Base-by-base conservation (phyloP, 108 stramenopile species). In the Licmophora abbreviata region DNA sequence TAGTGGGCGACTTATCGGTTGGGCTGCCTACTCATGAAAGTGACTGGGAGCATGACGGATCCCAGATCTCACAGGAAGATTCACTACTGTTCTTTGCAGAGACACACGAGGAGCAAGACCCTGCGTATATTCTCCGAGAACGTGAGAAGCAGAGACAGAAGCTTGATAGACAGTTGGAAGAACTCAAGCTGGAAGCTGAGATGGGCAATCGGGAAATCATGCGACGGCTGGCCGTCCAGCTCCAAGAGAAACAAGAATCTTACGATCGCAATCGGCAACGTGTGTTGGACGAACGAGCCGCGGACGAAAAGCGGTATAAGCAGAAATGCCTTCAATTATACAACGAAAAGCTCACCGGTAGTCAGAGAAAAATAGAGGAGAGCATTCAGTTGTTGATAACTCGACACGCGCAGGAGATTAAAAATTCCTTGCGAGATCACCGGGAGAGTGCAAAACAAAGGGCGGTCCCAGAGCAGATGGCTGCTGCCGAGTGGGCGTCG, bases 61-160 rank as follows among this genome's bases (percentile, higher is more conserved):
- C n/a, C n/a, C n/a, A n/a, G n/a, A n/a, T n/a, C n/a, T n/a, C n/a
- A n/a, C n/a, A n/a, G n/a, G 56, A 76, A 45, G 74, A 76, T 48
- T 70, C 71, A 18, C 63, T 83, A 20, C 25, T 29, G 32, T 84
- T 84, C 31, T 84, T 68, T 54, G 56, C 60, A 5, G 58, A 68
- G 30, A 74, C 78, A 15, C 78, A 84, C 54, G 82, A 84, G 51
- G 78, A 73, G 20, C 76, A 85, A 56, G 74, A 81, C 44, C 71
- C 64, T 12, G 44, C 45, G 24, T 21, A 25, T 46, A 14, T 24
- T 3, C 4, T 14, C 22, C n/a, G 14, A 14, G 24, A 14, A 2
- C 20, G 25, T 21, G 44, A 21, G 9, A 46, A 46, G 26, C 34
- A 49, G 22, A 51, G 58, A 38, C 48, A 69, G 29, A 23, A 29